Percentiles rank a stretch among this genome's conserved stretches.
Evolutionary conservation across 257 asterid species (phyloP).

Genomic region (Cruciata laevipes): DNA sequence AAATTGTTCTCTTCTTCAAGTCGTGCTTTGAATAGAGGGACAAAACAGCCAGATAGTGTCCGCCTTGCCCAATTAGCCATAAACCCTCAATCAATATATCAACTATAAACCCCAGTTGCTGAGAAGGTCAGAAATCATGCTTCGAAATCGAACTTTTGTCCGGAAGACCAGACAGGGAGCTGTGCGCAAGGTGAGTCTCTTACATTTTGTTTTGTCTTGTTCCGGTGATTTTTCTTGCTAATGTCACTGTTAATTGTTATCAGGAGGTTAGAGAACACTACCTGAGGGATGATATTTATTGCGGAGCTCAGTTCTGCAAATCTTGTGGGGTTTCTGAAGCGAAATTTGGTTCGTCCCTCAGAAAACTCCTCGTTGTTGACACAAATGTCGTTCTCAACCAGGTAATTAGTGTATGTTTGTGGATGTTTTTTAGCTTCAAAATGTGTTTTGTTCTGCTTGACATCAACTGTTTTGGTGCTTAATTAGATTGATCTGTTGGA

Average conservation of each 20-base stretch:
- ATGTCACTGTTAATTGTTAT: not conserved
- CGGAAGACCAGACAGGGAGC: constrained; percentile 80
- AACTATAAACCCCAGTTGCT: not conserved
- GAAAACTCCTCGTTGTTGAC: constrained; percentile 56
- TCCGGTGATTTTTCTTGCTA: not conserved
- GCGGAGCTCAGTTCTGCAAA: constrained; percentile 82
- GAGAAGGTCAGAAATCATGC: constrained; percentile 30
- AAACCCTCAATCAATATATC: too few relatives aligned
- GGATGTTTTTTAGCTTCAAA: not conserved
- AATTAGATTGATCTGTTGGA: constrained; percentile 88
- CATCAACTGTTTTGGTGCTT: not conserved
- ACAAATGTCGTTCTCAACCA: constrained; percentile 91
- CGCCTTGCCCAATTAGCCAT: too few relatives aligned
- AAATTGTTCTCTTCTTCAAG: too few relatives aligned
- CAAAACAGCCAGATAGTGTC: too few relatives aligned
- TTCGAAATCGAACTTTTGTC: constrained; percentile 69
- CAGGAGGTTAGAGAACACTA: constrained; percentile 89
- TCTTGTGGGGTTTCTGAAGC: constrained; percentile 49
- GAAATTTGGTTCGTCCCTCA: constrained; percentile 43
- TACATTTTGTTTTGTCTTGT: not conserved
- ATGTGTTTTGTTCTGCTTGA: not conserved
- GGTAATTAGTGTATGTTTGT: constrained; percentile 25
- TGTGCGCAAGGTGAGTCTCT: constrained; percentile 53
- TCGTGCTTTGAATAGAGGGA: too few relatives aligned
- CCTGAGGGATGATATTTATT: constrained; percentile 80